phyloP scores from a whole-genome alignment of 768 basidiomycete species.

The Galerina marginata region DNA sequence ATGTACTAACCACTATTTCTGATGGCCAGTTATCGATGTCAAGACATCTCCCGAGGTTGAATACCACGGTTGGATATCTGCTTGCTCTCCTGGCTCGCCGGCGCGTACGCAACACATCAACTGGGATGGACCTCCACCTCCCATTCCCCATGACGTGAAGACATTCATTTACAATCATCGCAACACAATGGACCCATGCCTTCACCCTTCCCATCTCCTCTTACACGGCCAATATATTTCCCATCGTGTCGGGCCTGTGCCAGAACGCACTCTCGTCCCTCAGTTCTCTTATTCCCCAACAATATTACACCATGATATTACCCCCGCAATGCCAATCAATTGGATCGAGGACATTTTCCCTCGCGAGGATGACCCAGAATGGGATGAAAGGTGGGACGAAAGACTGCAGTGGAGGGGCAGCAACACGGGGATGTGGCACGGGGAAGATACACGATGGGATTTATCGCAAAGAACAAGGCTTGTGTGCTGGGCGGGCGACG shows the following conservation, averaged over 20 bases:
- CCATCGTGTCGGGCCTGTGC: slow-evolving; percentile 48
- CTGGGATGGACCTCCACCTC: slow-evolving; percentile 25
- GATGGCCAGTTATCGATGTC: slow-evolving; percentile 35
- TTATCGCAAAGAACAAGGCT: slow-evolving; percentile 20
- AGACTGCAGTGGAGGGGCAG: slow-evolving; percentile 73
- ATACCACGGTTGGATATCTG: slow-evolving; percentile 42
- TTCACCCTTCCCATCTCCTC: slow-evolving; percentile 42
- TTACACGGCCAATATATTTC: slow-evolving; percentile 59
- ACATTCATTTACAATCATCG: slow-evolving; percentile 54
- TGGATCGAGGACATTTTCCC: slow-evolving; percentile 45
- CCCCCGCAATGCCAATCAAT: slow-evolving; percentile 46
- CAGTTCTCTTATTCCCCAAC: slow-evolving; percentile 57
- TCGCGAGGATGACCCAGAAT: slow-evolving; percentile 53
- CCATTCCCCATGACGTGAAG: slow-evolving; percentile 27
- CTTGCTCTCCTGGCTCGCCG: slow-evolving; percentile 41
- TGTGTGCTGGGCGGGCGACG: slow-evolving; percentile 22
- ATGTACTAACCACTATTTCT: neutral
- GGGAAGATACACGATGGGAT: slow-evolving; percentile 44
- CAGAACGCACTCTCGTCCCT: slow-evolving; percentile 47
- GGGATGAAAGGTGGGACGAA: slow-evolving; percentile 63
- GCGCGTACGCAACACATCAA: slow-evolving; percentile 34
- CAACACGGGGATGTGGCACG: slow-evolving; percentile 68
- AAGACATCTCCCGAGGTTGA: slow-evolving; percentile 34
- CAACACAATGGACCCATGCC: slow-evolving; percentile 52
- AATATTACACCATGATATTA: slow-evolving; percentile 58